Conservation (phyloP, 371 early-diverging fungal genomes). For the Apophysomyces elegans region DNA sequence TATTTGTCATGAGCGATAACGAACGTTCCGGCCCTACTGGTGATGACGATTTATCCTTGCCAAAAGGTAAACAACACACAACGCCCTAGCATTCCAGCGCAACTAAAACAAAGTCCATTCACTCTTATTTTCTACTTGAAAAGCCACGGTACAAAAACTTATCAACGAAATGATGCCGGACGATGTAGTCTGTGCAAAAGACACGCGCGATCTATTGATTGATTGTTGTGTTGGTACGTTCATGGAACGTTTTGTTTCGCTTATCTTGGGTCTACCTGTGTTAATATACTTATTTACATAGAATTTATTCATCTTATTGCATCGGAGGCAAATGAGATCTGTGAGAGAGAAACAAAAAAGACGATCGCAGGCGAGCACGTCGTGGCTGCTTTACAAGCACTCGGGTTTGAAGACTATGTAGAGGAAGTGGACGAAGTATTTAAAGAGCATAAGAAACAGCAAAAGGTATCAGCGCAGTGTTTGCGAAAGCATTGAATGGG, state of each 20-base stretch:
- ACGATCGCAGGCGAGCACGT: constrained; percentile 99
- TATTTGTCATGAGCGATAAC: constrained; percentile 73
- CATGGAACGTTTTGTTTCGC: not conserved
- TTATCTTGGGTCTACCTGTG: not conserved
- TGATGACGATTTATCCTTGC: constrained; percentile 87
- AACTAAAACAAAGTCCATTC: not conserved
- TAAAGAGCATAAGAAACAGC: constrained; percentile 87
- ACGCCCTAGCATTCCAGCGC: not conserved
- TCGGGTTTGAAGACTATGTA: constrained; percentile 95
- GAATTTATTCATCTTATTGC: constrained; percentile 95
- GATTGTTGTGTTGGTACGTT: constrained; percentile 91
- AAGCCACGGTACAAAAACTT: constrained; percentile 97
- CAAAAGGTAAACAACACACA: constrained; percentile 66
- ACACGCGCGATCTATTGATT: constrained; percentile 92
- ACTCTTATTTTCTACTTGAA: not conserved
- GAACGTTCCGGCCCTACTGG: constrained; percentile 61
- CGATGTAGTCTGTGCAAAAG: constrained; percentile 91
- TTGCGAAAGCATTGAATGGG: no score
- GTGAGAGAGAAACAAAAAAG: constrained; percentile 97
- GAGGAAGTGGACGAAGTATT: constrained; percentile 88
- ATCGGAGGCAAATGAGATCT: constrained; percentile 95
- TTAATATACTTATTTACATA: constrained; percentile 25
- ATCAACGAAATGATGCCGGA: constrained; percentile 94
- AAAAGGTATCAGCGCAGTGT: constrained; percentile 62
- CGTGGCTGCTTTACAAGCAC: constrained; percentile 83